Evolutionary conservation across 208 protist species (phyloP).

Genomic region (Leishmania tropica): DNA sequence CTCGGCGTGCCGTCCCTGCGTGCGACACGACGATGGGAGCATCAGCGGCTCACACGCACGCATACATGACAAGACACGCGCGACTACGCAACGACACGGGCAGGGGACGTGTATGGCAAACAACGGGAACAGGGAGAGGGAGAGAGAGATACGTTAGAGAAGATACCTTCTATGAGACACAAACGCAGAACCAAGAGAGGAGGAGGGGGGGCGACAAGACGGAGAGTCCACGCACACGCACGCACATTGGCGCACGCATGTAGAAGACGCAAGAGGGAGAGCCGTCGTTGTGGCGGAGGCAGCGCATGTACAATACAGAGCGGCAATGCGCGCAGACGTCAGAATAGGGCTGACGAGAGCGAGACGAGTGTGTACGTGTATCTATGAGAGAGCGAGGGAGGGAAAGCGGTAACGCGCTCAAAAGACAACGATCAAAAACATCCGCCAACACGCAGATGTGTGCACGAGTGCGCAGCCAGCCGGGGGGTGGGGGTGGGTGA

Average conservation of each 20-base stretch:
- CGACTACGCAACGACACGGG: not conserved
- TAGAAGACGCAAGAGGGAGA: not conserved
- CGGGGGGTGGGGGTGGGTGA: not conserved
- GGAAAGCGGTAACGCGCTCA: not conserved
- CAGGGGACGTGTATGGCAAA: not conserved
- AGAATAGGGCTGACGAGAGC: not conserved
- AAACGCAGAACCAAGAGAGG: not conserved
- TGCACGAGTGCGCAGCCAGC: not conserved
- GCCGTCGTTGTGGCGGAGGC: not conserved
- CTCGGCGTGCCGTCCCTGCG: not conserved
- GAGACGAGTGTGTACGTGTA: not conserved
- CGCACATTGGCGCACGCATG: not conserved
- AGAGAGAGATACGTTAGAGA: not conserved
- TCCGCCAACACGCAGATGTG: not conserved
- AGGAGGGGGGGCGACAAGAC: not conserved
- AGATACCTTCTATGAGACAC: not conserved
- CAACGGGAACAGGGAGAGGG: not conserved
- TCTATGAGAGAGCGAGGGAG: not conserved
- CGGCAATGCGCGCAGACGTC: not conserved
- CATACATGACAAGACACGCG: not conserved
- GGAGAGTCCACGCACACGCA: not conserved
- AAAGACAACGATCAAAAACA: not conserved
- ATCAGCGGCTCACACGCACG: not conserved
- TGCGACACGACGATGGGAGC: not conserved
- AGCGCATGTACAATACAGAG: not conserved